Base-by-base conservation (phyloP, 352 stramenopile genomes). In the Pythium rishiriense region DNA sequence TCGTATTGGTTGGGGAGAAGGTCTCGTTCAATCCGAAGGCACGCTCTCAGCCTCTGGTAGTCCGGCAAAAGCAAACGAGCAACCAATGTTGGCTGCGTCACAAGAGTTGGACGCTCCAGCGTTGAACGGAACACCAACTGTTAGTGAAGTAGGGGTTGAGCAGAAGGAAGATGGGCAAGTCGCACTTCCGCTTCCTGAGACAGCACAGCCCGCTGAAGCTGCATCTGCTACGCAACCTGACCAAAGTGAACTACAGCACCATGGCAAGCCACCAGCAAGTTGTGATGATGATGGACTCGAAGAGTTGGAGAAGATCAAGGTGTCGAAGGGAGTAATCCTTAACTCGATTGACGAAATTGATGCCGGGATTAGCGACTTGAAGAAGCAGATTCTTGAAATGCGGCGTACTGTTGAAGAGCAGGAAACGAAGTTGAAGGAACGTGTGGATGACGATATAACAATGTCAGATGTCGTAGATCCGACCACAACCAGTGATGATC, bases 311-410 rank as follows among this genome's bases (percentile, higher is more conserved):
- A 42, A 31, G 12, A 39, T 68, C 19, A 78, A 79, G 28, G 73
- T 74, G 1, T 84, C 81, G 39, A 96, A 96, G 58, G 84, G 93
- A 62, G 71, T 81, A 24, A 93, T 96, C 68, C 66, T 96, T n/a
- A 74, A 69, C 6, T 79, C 85, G 15, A 96, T 96, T 45, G 87
- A 96, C 54, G 45, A 67, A 33, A 51, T 96, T 12, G 87, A 96
- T 61, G 87, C 78, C 0, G 74, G 76, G 12, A 94, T 94, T 62
- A 70, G 72, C 9, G 69, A 74, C 47, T 60, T 93, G 11, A 91
- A 93, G 64, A 79, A 85, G n/a, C 73, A 93, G 37, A 88, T 96
- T 14, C 74, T 75, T 46, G 48, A 70, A 24, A 62, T 94, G 55
- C 70, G 84, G 42, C 69, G 58, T 29, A 70, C 64, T 10, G 76